These are phyloP conservation scores for Diaporthe ampelina DNA, from an alignment of 2,329 filamentous ascomycete species.

Conservation along the genomic window DNA sequence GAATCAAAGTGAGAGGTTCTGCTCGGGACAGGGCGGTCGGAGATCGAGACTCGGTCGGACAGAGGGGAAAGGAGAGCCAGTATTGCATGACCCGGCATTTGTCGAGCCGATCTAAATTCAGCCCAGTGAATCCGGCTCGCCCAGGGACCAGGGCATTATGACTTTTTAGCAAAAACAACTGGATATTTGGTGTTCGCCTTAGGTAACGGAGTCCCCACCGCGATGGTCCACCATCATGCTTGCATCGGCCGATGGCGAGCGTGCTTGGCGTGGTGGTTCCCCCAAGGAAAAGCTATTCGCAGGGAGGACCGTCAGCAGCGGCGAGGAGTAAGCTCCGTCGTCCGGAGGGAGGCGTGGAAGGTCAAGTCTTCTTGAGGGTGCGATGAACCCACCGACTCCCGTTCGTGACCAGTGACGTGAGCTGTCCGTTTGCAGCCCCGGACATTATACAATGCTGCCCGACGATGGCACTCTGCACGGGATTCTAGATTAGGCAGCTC, in stretches of 20 bases:
- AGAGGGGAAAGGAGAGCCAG: not conserved
- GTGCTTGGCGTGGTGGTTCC: constrained; percentile 22
- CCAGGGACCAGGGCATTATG: constrained; percentile 18
- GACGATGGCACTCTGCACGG: constrained; percentile 33
- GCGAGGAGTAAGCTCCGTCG: constrained; percentile 12
- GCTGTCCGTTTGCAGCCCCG: constrained; percentile 9
- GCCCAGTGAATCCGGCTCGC: constrained; percentile 4
- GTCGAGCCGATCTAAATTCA: constrained; percentile 22
- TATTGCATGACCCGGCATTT: constrained; percentile 19
- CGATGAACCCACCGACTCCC: constrained; percentile 2
- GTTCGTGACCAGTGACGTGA: constrained; percentile 6
- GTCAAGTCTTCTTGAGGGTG: not conserved
- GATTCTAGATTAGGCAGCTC: constrained; percentile 26
- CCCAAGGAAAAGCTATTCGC: not conserved
- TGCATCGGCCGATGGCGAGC: constrained; percentile 29
- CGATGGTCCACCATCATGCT: constrained; percentile 17
- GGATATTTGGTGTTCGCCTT: not conserved
- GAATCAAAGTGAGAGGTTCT: not conserved
- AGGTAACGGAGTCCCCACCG: constrained; percentile 27
- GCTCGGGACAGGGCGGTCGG: constrained; percentile 29
- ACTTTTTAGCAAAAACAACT: not conserved
- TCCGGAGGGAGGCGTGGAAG: constrained; percentile 9
- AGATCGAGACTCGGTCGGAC: constrained; percentile 24
- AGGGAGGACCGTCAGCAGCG: not conserved
- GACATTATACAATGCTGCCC: constrained; percentile 16